These are phyloP conservation scores for Selaginella moellendorffii DNA, from an alignment of 75 land plant species.

Conservation along the genomic window DNA sequence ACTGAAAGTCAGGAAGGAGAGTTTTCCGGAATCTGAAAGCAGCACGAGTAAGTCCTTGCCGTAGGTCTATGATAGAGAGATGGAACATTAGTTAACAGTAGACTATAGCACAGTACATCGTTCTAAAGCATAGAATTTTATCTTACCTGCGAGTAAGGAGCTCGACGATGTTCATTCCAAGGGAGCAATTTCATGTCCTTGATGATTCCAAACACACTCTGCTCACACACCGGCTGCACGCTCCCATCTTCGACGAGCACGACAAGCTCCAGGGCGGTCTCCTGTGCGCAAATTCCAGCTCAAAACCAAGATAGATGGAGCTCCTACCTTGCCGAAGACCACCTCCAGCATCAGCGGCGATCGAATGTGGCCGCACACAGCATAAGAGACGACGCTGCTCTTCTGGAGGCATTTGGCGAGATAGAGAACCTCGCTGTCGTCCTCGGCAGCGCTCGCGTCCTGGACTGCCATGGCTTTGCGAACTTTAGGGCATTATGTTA, in stretches of 20 bases:
- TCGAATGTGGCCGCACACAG: conserved; percentile 66
- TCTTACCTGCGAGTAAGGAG: conserved; percentile 37
- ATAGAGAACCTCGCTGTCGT: conserved; percentile 20
- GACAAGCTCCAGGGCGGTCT: conserved; percentile 79
- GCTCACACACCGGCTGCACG: conserved; percentile 78
- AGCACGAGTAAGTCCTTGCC: conserved; percentile 75
- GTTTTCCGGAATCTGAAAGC: conserved; percentile 92
- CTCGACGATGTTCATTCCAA: conserved; percentile 43
- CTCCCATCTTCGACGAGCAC: conserved; percentile 70
- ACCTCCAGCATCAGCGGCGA: conserved; percentile 57
- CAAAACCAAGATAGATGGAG: neutral
- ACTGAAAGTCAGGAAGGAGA: conserved; percentile 74
- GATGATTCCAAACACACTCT: conserved; percentile 83
- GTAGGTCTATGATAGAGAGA: conserved; percentile 26
- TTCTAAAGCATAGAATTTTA: neutral
- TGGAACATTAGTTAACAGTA: neutral
- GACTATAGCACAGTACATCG: neutral
- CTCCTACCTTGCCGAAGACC: conserved; percentile 80
- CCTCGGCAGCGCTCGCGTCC: conserved; percentile 22
- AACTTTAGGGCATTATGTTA: too few species aligned
- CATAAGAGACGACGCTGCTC: conserved; percentile 77
- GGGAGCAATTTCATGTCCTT: conserved; percentile 66
- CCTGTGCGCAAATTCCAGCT: conserved; percentile 29
- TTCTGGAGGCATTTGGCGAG: conserved; percentile 58
- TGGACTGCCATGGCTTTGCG: conserved; percentile 33